These are phyloP conservation scores for Sordariomycetes sp. DNA, from an alignment of 2,329 filamentous ascomycete species.

Conservation along the genomic window DNA sequence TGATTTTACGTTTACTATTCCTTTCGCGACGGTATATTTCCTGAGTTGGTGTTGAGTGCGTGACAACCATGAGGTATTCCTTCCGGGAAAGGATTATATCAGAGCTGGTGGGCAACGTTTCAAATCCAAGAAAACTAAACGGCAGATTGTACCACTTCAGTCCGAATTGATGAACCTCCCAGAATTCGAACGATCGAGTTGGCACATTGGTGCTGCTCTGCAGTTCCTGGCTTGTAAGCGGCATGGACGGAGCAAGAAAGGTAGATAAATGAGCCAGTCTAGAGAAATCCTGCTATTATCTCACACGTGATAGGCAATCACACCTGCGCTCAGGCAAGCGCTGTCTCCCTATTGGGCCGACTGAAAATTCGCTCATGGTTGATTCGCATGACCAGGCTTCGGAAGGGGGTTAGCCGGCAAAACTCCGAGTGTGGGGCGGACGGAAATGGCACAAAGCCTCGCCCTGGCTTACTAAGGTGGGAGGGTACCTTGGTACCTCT, in stretches of 20 bases:
- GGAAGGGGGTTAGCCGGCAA: background rate
- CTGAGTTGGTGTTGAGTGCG: too few relatives aligned
- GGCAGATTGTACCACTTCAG: too few relatives aligned
- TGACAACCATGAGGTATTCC: too few relatives aligned
- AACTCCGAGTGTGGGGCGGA: background rate
- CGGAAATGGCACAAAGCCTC: background rate
- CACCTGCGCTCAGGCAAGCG: background rate
- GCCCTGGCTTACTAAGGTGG: background rate
- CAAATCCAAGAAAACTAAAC: too few relatives aligned
- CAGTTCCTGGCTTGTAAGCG: slow-evolving; percentile 35
- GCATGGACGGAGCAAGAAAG: background rate
- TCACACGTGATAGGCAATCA: background rate
- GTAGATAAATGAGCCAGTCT: background rate
- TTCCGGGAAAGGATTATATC: too few relatives aligned
- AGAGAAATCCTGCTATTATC: background rate
- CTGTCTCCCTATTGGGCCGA: background rate
- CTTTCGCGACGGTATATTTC: too few relatives aligned
- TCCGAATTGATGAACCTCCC: too few relatives aligned
- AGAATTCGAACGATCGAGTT: too few relatives aligned
- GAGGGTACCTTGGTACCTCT: background rate
- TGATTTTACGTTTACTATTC: too few relatives aligned
- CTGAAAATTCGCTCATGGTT: too few relatives aligned
- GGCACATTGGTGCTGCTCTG: slow-evolving; percentile 54
- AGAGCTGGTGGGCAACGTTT: too few relatives aligned
- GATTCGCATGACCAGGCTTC: background rate